phyloP scores from a whole-genome alignment of 73 alveolate species.

The Uronychia setigera region DNA sequence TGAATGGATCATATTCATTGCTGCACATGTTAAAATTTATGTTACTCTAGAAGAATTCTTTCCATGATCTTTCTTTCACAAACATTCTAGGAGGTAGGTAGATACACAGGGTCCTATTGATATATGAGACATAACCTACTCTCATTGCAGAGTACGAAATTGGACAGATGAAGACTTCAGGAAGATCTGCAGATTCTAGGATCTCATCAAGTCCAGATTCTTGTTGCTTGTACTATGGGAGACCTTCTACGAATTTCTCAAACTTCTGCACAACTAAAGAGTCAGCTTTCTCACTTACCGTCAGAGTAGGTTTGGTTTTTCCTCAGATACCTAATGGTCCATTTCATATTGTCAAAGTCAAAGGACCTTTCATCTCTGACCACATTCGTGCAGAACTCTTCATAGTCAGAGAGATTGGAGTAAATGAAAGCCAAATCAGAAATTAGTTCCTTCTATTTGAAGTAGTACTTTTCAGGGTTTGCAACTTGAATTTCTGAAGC shows the following conservation, averaged over 20 bases:
- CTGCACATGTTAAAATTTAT: not conserved
- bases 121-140: not conserved
- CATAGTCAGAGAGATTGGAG: constrained; percentile 44
- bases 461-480: constrained; percentile 56
- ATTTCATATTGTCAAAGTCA: not conserved
- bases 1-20: constrained; percentile 75
- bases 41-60: constrained; percentile 51
- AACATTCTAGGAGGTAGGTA: constrained; percentile 71
- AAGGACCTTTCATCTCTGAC: constrained; percentile 70
- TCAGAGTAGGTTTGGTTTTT: too few species aligned
- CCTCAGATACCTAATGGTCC: not conserved
- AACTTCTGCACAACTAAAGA: constrained; percentile 8
- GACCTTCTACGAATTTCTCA: constrained; percentile 47
- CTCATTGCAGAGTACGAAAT: constrained; percentile 65
- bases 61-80: constrained; percentile 71
- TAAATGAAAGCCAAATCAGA: constrained; percentile 42
- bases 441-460: constrained; percentile 53
- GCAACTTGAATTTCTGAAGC: constrained; percentile 34
- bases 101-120: constrained; percentile 54
- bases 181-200: constrained; percentile 49
- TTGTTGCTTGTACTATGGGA: constrained; percentile 36
- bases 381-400: constrained; percentile 57
- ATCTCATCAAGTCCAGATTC: constrained; percentile 50
- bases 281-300: not conserved
- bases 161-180: constrained; percentile 78